These are phyloP conservation scores for Trichosanthes cucumerina DNA, from an alignment of 306 rosid genomes.

Conservation along the genomic window DNA sequence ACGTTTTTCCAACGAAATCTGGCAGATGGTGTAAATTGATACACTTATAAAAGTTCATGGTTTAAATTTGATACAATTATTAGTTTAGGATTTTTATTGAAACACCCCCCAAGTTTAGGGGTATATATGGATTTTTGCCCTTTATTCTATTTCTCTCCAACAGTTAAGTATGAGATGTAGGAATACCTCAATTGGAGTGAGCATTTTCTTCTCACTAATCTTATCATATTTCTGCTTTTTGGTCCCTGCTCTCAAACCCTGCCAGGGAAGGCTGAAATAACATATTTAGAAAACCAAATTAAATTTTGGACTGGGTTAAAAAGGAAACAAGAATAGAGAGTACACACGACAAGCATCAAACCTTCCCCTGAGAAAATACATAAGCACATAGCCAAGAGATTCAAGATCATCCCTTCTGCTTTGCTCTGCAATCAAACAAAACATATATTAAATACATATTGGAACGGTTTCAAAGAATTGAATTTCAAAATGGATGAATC, in stretches of 20 bases:
- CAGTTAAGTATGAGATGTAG: conserved; percentile 15
- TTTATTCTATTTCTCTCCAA: not conserved
- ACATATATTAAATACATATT: not conserved
- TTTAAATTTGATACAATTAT: too few species aligned
- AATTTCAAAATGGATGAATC: not conserved
- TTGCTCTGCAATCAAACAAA: conserved; percentile 55
- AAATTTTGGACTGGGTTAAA: conserved; percentile 7
- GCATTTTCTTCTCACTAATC: conserved; percentile 97
- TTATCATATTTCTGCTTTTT: conserved; percentile 95
- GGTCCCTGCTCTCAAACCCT: conserved; percentile 90
- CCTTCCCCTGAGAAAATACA: conserved; percentile 99
- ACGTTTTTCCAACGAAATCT: too few species aligned
- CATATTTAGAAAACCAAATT: conserved; percentile 19
- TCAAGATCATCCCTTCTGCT: conserved; percentile 99
- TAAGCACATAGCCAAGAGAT: conserved; percentile 92
- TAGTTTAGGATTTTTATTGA: too few species aligned
- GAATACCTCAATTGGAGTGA: conserved; percentile 85
- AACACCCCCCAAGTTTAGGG: too few species aligned
- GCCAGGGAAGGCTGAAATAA: conserved; percentile 93
- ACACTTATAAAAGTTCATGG: too few species aligned
- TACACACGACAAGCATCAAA: conserved; percentile 19
- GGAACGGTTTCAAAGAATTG: not conserved
- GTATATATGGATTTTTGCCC: too few species aligned
- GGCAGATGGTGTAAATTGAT: too few species aligned
- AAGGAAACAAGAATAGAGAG: not conserved